A percentile compares a stretch with the other conserved stretches of the same genome.
Conservation (phyloP, 208 protist species). For the Trypanosoma vivax region DNA sequence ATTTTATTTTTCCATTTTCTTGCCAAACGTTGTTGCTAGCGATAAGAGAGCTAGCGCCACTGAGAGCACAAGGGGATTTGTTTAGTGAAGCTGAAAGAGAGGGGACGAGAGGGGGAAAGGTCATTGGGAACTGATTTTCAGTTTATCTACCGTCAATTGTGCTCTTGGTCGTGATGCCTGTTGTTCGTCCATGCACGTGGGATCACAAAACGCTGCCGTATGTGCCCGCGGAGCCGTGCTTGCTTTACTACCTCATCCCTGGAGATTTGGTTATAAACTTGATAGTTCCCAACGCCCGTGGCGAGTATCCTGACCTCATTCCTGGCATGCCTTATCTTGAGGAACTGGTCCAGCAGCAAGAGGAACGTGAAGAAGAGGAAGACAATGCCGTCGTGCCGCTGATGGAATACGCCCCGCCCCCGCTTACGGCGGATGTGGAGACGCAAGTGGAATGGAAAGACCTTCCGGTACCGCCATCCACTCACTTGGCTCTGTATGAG, state of each 20-base stretch:
- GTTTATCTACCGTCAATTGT: slow-evolving; percentile 5
- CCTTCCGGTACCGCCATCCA: slow-evolving; percentile 16
- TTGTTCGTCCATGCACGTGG: slow-evolving; percentile 35
- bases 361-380: not conserved
- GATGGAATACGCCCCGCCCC: slow-evolving; percentile 53
- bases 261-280: slow-evolving; percentile 56
- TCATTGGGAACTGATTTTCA: no score
- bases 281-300: slow-evolving; percentile 60
- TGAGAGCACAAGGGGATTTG: no score
- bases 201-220: slow-evolving; percentile 69
- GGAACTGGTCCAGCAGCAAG: slow-evolving; percentile 10
- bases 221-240: slow-evolving; percentile 41
- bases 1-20: no score
- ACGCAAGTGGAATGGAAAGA: slow-evolving; percentile 32
- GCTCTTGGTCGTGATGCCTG: slow-evolving; percentile 1
- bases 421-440: slow-evolving; percentile 10
- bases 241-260: slow-evolving; percentile 77
- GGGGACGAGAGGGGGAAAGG: no score
- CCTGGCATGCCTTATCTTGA: slow-evolving; percentile 78
- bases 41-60: no score
- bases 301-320: slow-evolving; percentile 60
- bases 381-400: slow-evolving; percentile 19
- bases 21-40: no score
- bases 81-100: no score
- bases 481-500: slow-evolving; percentile 20